Conservation (phyloP, 164 flowering plant species). For the Magnolia changhungtana region DNA sequence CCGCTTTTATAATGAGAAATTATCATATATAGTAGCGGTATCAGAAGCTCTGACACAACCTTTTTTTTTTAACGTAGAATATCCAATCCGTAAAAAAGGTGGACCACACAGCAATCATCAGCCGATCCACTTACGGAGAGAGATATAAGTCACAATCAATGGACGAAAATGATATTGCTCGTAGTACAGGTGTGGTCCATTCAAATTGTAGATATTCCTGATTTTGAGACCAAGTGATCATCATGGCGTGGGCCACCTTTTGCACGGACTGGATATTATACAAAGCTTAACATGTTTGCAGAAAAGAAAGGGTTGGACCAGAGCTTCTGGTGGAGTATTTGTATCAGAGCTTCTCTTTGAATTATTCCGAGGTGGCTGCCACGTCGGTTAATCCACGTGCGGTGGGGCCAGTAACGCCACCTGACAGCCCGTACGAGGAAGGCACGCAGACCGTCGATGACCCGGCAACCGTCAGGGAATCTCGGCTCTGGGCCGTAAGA, state of each 20-base stretch:
- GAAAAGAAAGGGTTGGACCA: background rate
- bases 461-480: slow-evolving; percentile 17
- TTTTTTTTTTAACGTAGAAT: too few species aligned
- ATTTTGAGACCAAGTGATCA: background rate
- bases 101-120: too few species aligned
- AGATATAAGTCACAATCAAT: too few species aligned
- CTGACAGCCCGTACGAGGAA: slow-evolving; percentile 5
- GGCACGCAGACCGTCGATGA: slow-evolving; percentile 9
- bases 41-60: too few species aligned
- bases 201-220: background rate
- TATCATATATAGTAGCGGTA: too few species aligned
- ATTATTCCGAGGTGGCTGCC: slow-evolving; percentile 1
- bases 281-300: background rate
- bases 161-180: background rate
- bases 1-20: too few species aligned
- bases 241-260: background rate
- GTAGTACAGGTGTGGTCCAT: background rate
- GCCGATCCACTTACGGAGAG: too few species aligned
- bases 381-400: slow-evolving; percentile 1
- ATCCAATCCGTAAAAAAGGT: too few species aligned
- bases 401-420: slow-evolving; percentile 4
- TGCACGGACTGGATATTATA: background rate
- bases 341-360: background rate
- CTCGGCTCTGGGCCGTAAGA: slow-evolving; percentile 12
- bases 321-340: too few species aligned